These are phyloP conservation scores for Imleria badia DNA, from an alignment of 768 basidiomycete genomes.

Conservation along the genomic window DNA sequence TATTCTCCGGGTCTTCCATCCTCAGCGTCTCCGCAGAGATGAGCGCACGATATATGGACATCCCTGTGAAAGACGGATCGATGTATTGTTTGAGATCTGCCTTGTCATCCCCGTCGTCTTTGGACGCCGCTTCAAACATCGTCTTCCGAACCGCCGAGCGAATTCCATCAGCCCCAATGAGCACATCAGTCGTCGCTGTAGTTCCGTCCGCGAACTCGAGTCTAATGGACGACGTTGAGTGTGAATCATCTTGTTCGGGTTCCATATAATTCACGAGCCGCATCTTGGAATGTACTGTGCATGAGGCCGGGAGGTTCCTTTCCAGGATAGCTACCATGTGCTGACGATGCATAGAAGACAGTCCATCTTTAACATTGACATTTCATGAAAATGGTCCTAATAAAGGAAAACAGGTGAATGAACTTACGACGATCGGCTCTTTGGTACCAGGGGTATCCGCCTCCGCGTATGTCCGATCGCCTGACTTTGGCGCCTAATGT, in stretches of 20 bases:
- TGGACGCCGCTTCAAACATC: slow-evolving; percentile 21
- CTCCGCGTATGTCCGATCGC: slow-evolving; percentile 31
- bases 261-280: slow-evolving; percentile 19
- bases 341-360: slow-evolving; percentile 21
- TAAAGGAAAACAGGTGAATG: not conserved
- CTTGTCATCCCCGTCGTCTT: not conserved
- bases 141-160: slow-evolving; percentile 27
- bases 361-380: slow-evolving; percentile 5
- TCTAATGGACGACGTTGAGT: slow-evolving; percentile 20
- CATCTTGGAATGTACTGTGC: slow-evolving; percentile 18
- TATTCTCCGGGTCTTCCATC: slow-evolving; percentile 23
- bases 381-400: not conserved
- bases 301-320: slow-evolving; percentile 17
- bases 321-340: slow-evolving; percentile 20
- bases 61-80: slow-evolving; percentile 42
- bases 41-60: slow-evolving; percentile 38
- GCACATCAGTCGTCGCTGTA: slow-evolving; percentile 36
- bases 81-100: slow-evolving; percentile 10
- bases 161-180: slow-evolving; percentile 49
- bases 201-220: slow-evolving; percentile 18
- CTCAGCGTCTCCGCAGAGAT: slow-evolving; percentile 34
- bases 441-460: slow-evolving; percentile 33
- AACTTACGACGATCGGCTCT: slow-evolving; percentile 21
- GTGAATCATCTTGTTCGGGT: slow-evolving; percentile 17
- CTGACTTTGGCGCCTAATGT: not conserved